Base-by-base conservation (phyloP, 1,284 basidiomycete genomes). In the Trametes sp. region DNA sequence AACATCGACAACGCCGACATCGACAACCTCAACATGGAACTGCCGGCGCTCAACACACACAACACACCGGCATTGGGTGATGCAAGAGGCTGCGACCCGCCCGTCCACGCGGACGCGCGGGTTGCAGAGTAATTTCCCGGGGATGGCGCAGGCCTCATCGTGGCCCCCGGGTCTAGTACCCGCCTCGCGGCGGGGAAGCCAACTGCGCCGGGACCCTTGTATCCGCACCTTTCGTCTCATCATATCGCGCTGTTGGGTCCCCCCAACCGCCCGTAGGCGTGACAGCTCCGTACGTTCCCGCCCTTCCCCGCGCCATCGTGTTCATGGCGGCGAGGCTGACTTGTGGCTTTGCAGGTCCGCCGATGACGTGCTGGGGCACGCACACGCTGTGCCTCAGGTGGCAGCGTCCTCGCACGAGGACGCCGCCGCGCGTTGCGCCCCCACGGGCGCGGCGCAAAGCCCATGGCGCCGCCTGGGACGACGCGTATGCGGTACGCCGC, bases 151-250 rank as follows among this genome's bases (percentile, higher is more conserved):
- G 45, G 45, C 45, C 45, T 46, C 45, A 46, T 26, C 45, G 45
- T 28, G 45, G 45, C 45, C 45, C 45, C 24, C 24, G 24, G 45
- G 45, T 46, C 45, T 28, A 46, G 45, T 46, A 46, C 14, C 24
- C 45, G 45, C 24, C 45, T 28, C 26, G 24, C 45, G 45, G 45
- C 45, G 45, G 45, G 14, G 45, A 46, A 46, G 45, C 45, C 45
- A 46, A 46, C 45, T 46, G 45, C 45, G 26, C 45, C 16, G 23
- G 24, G 45, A 16, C 45, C 14, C 14, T 26, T 16, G 26, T 26
- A 46, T 41, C 38, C 38, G 38, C 38, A 41, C 38, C 38, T 41
- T n/a, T n/a, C n/a, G n/a, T 6, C 38, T 41, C 38, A 41, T 41
- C 38, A 41, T 11, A 33, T 33, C 38, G 38, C 38, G 38, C n/a